Base-by-base conservation (phyloP, 345 rosid genomes). In the Boechera retrofracta region DNA sequence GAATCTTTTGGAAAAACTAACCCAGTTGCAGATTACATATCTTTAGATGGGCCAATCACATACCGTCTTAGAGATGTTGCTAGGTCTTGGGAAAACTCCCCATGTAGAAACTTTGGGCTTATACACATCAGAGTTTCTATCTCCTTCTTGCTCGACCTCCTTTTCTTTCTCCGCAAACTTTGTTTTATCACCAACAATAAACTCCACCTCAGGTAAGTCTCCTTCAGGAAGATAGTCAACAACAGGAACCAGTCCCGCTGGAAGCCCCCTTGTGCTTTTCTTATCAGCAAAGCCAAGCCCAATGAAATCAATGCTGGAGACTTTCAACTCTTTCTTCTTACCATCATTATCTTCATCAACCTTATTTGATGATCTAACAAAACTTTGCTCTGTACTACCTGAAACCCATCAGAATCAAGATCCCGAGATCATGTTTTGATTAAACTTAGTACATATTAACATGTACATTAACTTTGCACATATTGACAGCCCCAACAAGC, bases 61-160 rank as follows among this genome's bases (percentile, higher is more conserved):
- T 86, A 91, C 98, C 81, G 89, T 83, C 75, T 85, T 82, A 56
- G 98, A 94, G 80, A 94, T 94, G 84, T 91, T 85, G 81, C 83
- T 88, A 7, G 97, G 97, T 61, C 97, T 85, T 9, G 96, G 97
- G 73, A 88, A 89, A 72, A 94, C 96, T 63, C 98, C 97, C 97
- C 97, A 94, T 3, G 97, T 85, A 3, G 97, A 89, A 76, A 94
- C 96, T 84, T 82, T 90, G 4, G 97, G 98, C 79, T 89, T 89
- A 79, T 94, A 91, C n/a, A 87, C 52, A 38, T 87, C 88, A 2
- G 72, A 64, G 67, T 81, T 71, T 41, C 79, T 89, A 71, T 87
- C 86, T 45, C 72, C 74, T 28, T 29, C 31, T 21, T 80, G 83
- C 63, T 80, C 62, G 10, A 84, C 71, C 72, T 71, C 71, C 41